Conservation (phyloP, 352 stramenopile genomes). For the Globisporangium carolinianum region DNA sequence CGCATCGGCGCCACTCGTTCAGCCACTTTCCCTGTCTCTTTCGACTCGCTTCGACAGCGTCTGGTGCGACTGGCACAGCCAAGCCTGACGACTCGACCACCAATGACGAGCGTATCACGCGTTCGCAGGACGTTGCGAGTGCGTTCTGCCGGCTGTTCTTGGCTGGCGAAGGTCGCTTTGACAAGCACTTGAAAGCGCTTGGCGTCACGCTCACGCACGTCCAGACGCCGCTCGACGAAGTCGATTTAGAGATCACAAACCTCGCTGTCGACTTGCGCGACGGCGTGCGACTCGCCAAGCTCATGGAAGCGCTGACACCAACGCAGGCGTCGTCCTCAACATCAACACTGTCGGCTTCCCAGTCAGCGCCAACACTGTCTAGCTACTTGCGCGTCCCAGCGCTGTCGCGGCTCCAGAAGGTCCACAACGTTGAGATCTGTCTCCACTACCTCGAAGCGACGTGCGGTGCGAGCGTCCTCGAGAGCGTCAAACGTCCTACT, state of each 20-base stretch:
- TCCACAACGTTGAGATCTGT: slow-evolving; percentile 94
- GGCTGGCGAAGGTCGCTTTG: slow-evolving; percentile 90
- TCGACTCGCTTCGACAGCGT: slow-evolving; percentile 20
- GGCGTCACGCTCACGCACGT: slow-evolving; percentile 87
- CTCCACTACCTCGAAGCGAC: slow-evolving; percentile 78
- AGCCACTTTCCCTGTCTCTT: slow-evolving; percentile 88
- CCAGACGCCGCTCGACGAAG: slow-evolving; percentile 92
- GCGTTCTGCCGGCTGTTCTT: slow-evolving; percentile 92
- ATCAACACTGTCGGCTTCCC: background rate
- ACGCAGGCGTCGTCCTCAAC: slow-evolving; percentile 10
- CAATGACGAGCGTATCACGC: slow-evolving; percentile 64
- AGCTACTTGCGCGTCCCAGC: slow-evolving; percentile 89
- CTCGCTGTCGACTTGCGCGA: slow-evolving; percentile 95
- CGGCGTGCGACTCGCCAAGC: slow-evolving; percentile 89
- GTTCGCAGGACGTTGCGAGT: slow-evolving; percentile 87
- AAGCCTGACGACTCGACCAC: slow-evolving; percentile 7
- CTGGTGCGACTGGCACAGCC: slow-evolving; percentile 5
- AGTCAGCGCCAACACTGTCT: slow-evolving; percentile 34
- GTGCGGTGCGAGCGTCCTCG: slow-evolving; percentile 47
- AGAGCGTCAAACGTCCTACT: slow-evolving; percentile 35
- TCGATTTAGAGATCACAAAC: slow-evolving; percentile 90
- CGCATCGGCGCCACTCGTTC: slow-evolving; percentile 67
- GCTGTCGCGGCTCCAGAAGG: slow-evolving; percentile 92
- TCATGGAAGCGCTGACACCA: slow-evolving; percentile 88
- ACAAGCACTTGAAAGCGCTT: slow-evolving; percentile 88